Base-by-base conservation (phyloP, 2,329 filamentous ascomycete genomes). In the Orbilia quercus region DNA sequence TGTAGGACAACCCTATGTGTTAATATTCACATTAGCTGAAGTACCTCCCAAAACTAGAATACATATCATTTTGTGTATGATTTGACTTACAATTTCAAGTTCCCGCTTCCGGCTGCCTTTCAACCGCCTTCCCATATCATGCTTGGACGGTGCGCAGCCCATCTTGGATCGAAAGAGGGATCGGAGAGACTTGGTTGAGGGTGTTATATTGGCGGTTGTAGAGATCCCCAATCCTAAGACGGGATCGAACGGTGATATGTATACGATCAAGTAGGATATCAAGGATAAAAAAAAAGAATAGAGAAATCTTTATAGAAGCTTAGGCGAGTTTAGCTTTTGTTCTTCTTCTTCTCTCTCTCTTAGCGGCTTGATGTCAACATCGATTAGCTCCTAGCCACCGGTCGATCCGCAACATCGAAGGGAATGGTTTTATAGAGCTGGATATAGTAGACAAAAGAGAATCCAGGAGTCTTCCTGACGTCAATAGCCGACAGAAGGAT, bases 391-490 rank as follows among this genome's bases (percentile, higher is more conserved):
- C 64, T 38, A 36, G 54, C 63, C 44, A 62, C 23, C 36, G 16
- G 47, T 31, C 16, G 38, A 48, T 59, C 36, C 18, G 38, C 38
- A 38, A 62, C 11, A 53, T 25, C 23, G 38, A 59, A 53, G 25
- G 34, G 38, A 18, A 66, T 22, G 23, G 25, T 55, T 42, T 72
- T 59, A 59, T 64, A 72, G 22, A 54, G 18, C 20, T 36, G 47
- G 51, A 51, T 47, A 51, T 38, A 31, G 38, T 6, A 55, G 40
- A 34, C 22, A 20, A 22, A 53, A 50, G 36, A 18, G 54, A 58
- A 57, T 57, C 60, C 60, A 73, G 69, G 69, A 58, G 58, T 54
- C 40, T 42, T 48, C 51, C 65, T 73, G 69, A 66, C 69, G 69
- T 73, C 67, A 73, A 73, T 44, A 20, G 12, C 7, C 38, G 40